Conservation (phyloP, 345 rosid genomes). For the Microcos paniculata region DNA sequence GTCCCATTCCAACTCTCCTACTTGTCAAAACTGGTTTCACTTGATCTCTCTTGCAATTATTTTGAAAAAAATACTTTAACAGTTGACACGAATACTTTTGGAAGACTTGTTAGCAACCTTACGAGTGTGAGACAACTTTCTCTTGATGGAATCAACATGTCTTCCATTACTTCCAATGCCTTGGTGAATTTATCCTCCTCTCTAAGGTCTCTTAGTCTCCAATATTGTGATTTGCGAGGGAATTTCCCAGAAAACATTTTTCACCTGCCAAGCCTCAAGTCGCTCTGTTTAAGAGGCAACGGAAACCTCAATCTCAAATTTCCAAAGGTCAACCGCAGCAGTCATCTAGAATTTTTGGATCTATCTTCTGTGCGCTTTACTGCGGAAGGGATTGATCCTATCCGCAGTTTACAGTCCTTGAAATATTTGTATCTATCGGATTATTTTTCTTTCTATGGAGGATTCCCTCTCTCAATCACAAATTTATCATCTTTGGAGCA, state of each 20-base stretch:
- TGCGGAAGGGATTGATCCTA: not conserved
- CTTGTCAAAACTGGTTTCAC: conserved; percentile 11
- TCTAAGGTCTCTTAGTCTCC: not conserved
- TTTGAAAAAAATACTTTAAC: too few species aligned
- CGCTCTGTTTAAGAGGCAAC: not conserved
- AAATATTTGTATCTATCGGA: not conserved
- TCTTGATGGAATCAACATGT: not conserved
- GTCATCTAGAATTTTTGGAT: not conserved
- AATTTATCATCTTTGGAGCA: not conserved
- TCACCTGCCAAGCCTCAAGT: not conserved
- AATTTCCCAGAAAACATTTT: conserved; percentile 17
- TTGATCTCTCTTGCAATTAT: conserved; percentile 15
- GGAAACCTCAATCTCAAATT: not conserved
- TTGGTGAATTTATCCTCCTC: conserved; percentile 15
- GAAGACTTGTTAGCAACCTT: conserved; percentile 3
- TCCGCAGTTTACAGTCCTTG: not conserved
- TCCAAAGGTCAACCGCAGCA: conserved; percentile 2
- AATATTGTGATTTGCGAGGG: not conserved
- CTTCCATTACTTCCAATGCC: not conserved
- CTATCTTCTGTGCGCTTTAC: not conserved
- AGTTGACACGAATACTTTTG: not conserved
- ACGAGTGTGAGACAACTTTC: not conserved
- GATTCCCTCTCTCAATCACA: not conserved
- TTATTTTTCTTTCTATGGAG: not conserved
- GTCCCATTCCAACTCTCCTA: conserved; percentile 13